phyloP scores from a whole-genome alignment of 495 filamentous ascomycete species.

The Penicillium dipodomyicola region DNA sequence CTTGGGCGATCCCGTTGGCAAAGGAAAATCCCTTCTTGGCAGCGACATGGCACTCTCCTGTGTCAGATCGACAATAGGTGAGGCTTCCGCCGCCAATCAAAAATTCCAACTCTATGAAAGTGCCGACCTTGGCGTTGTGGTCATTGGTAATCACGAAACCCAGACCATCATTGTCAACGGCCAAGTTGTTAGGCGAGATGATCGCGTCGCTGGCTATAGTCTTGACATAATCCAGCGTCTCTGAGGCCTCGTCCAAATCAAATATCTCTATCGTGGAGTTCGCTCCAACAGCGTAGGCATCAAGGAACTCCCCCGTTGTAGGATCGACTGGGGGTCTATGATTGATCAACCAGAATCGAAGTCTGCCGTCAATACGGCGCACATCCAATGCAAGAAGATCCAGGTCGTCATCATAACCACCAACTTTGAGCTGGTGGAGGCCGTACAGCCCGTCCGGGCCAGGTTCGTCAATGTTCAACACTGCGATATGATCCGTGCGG shows the following conservation, averaged over 20 bases:
- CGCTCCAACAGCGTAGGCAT: neutral
- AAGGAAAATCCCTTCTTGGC: neutral
- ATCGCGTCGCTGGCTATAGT: neutral
- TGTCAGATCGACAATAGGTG: neutral
- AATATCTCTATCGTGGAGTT: neutral
- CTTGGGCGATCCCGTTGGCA: neutral
- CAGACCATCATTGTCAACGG: neutral
- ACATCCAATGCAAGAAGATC: neutral
- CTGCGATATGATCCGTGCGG: conserved; percentile 30
- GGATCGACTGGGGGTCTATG: neutral
- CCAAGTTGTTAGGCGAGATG: neutral
- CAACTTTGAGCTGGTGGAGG: conserved; percentile 18
- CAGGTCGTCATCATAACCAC: neutral
- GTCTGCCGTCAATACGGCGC: neutral
- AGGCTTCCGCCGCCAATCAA: neutral
- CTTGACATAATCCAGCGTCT: neutral
- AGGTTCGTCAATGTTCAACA: conserved; percentile 33
- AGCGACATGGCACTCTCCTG: neutral
- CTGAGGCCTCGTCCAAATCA: neutral
- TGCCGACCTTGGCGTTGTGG: neutral
- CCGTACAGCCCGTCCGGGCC: conserved; percentile 23
- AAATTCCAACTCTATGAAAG: neutral
- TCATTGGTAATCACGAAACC: neutral
- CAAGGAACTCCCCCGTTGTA: neutral
- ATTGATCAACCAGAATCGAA: neutral